These are phyloP conservation scores for Calonectria henricotiae DNA, from an alignment of 2,329 filamentous ascomycete genomes.

Conservation along the genomic window DNA sequence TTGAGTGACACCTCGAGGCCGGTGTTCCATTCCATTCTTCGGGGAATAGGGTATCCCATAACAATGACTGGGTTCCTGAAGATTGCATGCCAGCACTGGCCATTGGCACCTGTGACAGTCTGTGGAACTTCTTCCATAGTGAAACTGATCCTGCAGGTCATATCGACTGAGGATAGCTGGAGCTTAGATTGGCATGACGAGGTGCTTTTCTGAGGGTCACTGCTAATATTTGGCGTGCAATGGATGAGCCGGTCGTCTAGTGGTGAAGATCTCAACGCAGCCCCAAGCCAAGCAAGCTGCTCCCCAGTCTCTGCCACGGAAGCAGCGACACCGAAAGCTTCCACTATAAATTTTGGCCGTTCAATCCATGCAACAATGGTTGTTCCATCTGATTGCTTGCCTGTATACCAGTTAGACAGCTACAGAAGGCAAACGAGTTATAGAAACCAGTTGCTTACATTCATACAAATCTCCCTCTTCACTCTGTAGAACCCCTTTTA, in stretches of 20 bases:
- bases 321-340: not conserved
- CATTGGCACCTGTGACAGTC: not conserved
- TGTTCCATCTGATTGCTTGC: constrained; percentile 18
- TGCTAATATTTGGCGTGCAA: constrained; percentile 12
- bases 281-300: constrained; percentile 40
- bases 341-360: not conserved
- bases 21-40: not conserved
- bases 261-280: constrained; percentile 34
- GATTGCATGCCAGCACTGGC: constrained; percentile 38
- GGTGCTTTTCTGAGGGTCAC: not conserved
- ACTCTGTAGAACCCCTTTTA: constrained; percentile 5
- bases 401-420: not conserved
- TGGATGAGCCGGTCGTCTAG: not conserved
- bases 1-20: constrained; percentile 38
- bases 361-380: not conserved
- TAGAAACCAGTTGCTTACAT: not conserved
- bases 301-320: constrained; percentile 35
- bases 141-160: not conserved
- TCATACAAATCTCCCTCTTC: not conserved
- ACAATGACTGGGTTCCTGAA: constrained; percentile 39
- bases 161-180: too few species aligned
- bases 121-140: constrained; percentile 5
- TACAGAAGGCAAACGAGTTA: not conserved
- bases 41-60: constrained; percentile 35
- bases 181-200: not conserved